Evolutionary conservation across 352 stramenopile species (phyloP).

Genomic region (Globisporangium megalacanthum): DNA sequence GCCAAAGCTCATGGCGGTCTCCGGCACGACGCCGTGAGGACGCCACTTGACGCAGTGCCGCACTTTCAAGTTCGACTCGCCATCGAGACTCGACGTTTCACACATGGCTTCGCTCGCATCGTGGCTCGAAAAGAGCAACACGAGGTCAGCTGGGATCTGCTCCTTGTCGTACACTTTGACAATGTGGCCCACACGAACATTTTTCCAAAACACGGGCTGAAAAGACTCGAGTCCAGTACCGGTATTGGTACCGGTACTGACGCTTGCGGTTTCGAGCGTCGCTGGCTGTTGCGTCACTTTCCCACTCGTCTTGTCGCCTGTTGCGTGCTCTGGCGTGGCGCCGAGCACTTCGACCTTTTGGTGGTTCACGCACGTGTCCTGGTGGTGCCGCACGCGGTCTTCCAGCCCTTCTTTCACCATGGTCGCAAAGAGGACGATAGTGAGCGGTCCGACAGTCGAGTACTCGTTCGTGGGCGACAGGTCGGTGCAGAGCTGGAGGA

Average conservation of each 20-base stretch:
- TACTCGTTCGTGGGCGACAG: slow-evolving; percentile 86
- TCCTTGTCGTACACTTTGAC: slow-evolving; percentile 86
- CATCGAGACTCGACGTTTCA: slow-evolving; percentile 79
- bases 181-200: slow-evolving; percentile 84
- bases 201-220: slow-evolving; percentile 71
- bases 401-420: slow-evolving; percentile 86
- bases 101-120: slow-evolving; percentile 67
- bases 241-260: no score
- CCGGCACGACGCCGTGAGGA: slow-evolving; percentile 25
- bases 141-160: slow-evolving; percentile 89
- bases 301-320: slow-evolving; percentile 8
- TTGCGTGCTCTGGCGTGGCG: slow-evolving; percentile 14
- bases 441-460: slow-evolving; percentile 77
- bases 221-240: slow-evolving; percentile 25
- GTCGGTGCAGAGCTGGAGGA: slow-evolving; percentile 91
- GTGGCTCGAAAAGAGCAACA: slow-evolving; percentile 84
- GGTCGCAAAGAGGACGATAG: slow-evolving; percentile 72
- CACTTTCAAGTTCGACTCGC: slow-evolving; percentile 82
- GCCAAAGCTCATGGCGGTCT: slow-evolving; percentile 41
- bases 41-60: slow-evolving; percentile 57
- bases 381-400: slow-evolving; percentile 61
- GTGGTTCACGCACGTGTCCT: slow-evolving; percentile 75
- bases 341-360: slow-evolving; percentile 43
- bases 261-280: background rate
- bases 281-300: slow-evolving; percentile 10